Conservation (phyloP, 2,329 filamentous ascomycete genomes). For the Talaromyces funiculosus region DNA sequence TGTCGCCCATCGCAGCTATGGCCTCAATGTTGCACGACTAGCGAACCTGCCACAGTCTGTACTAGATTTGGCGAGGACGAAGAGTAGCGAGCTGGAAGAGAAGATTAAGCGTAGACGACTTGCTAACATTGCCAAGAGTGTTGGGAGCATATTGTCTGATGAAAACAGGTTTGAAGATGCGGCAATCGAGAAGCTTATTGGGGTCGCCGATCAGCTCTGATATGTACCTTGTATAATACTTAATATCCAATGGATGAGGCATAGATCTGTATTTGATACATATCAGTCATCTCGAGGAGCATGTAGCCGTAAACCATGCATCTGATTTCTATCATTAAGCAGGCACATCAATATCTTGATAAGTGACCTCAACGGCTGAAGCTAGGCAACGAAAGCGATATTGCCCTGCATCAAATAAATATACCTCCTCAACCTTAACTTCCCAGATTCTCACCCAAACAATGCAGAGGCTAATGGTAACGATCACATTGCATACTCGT, state of each 20-base stretch:
- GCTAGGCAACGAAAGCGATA: too few relatives aligned
- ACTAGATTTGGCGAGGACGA: constrained; percentile 70
- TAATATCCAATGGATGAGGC: neutral
- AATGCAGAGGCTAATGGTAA: too few relatives aligned
- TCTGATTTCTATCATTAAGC: too few relatives aligned
- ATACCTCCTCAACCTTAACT: too few relatives aligned
- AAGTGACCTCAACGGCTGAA: too few relatives aligned
- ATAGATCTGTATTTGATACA: neutral
- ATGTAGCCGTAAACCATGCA: too few relatives aligned
- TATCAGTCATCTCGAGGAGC: too few relatives aligned
- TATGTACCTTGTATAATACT: neutral
- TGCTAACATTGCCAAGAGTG: constrained; percentile 26
- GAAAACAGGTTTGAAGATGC: constrained; percentile 16
- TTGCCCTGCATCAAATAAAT: too few relatives aligned
- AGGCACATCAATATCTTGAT: too few relatives aligned
- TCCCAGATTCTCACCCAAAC: too few relatives aligned
- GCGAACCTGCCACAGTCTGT: constrained; percentile 73
- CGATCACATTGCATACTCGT: too few relatives aligned
- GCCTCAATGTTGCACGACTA: constrained; percentile 82
- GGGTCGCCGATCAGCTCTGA: constrained; percentile 14
- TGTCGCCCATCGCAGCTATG: constrained; percentile 89
- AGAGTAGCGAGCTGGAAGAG: constrained; percentile 75
- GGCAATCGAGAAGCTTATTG: constrained; percentile 24
- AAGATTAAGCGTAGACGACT: constrained; percentile 61
- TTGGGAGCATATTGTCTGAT: constrained; percentile 22